phyloP scores from a whole-genome alignment of 2,329 filamentous ascomycete species.

The Curvularia sp. region DNA sequence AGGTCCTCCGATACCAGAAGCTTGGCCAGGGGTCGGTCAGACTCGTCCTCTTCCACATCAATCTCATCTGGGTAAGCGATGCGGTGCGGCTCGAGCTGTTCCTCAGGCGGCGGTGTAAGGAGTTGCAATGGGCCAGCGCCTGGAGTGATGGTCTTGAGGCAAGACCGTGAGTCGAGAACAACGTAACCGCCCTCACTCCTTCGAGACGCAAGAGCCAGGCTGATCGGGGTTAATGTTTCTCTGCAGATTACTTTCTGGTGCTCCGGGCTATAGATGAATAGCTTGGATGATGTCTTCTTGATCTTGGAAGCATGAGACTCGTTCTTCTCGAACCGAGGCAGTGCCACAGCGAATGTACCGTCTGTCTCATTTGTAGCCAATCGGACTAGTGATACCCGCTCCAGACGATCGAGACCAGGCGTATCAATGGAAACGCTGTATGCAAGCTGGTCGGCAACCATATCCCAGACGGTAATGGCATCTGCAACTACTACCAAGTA shows the following conservation, averaged over 20 bases:
- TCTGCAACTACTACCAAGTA: constrained; percentile 78
- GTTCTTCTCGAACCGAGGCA: constrained; percentile 47
- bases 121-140: constrained; percentile 37
- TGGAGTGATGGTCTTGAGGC: constrained; percentile 62
- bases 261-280: constrained; percentile 72
- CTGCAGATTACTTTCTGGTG: constrained; percentile 66
- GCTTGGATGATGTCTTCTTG: constrained; percentile 50
- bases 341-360: constrained; percentile 53
- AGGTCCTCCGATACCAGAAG: constrained; percentile 16
- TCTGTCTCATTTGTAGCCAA: constrained; percentile 72
- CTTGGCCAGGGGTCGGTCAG: constrained; percentile 6
- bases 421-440: constrained; percentile 66
- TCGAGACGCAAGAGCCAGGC: constrained; percentile 72
- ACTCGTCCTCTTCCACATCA: constrained; percentile 15
- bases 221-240: constrained; percentile 61
- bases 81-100: constrained; percentile 40
- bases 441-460: constrained; percentile 77
- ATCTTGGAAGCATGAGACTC: constrained; percentile 46
- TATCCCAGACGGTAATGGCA: constrained; percentile 79
- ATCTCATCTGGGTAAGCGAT: constrained; percentile 17
- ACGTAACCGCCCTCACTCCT: constrained; percentile 74
- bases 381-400: constrained; percentile 57
- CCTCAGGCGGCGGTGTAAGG: constrained; percentile 41
- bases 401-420: constrained; percentile 41
- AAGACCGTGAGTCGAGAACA: constrained; percentile 75